phyloP scores from a whole-genome alignment of 371 early-diverging fungal genomes.

The Apophysomyces variabilis region DNA sequence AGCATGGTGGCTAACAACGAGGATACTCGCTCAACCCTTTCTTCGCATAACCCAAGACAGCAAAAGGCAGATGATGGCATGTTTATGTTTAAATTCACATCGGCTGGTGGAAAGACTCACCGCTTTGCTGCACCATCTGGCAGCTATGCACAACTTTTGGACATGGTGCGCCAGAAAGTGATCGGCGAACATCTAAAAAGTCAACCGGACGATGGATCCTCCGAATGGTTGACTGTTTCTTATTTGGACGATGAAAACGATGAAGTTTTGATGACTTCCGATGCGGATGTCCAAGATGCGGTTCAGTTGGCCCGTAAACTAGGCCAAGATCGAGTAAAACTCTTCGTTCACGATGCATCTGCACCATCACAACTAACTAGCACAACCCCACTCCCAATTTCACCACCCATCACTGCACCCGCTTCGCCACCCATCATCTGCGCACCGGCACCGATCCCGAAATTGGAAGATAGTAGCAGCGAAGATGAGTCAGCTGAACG shows the following conservation, averaged over 20 bases:
- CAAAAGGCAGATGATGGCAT: slow-evolving; percentile 12
- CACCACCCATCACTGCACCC: slow-evolving; percentile 1
- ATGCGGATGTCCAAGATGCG: slow-evolving; percentile 81
- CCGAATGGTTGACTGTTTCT: slow-evolving; percentile 63
- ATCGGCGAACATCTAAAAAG: slow-evolving; percentile 18
- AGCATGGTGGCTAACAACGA: slow-evolving; percentile 45
- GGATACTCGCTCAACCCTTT: slow-evolving; percentile 21
- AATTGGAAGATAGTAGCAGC: neutral
- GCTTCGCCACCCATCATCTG: slow-evolving; percentile 10
- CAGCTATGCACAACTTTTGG: slow-evolving; percentile 23
- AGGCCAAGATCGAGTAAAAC: slow-evolving; percentile 73
- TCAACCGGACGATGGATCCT: slow-evolving; percentile 10
- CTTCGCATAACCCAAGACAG: slow-evolving; percentile 17
- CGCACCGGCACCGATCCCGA: neutral
- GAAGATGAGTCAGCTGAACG: neutral
- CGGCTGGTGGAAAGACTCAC: slow-evolving; percentile 32
- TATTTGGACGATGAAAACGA: slow-evolving; percentile 92
- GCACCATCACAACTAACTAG: neutral
- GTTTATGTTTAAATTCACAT: slow-evolving; percentile 36
- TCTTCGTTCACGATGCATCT: slow-evolving; percentile 60
- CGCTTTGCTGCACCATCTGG: slow-evolving; percentile 26
- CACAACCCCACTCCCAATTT: slow-evolving; percentile 7
- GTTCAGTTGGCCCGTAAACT: slow-evolving; percentile 73
- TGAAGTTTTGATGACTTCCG: slow-evolving; percentile 72
- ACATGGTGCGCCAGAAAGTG: slow-evolving; percentile 27